Percentiles rank a stretch among this genome's conserved stretches.
Evolutionary conservation across 2,329 filamentous ascomycete species (phyloP).

Genomic region (Aphanocladium album): DNA sequence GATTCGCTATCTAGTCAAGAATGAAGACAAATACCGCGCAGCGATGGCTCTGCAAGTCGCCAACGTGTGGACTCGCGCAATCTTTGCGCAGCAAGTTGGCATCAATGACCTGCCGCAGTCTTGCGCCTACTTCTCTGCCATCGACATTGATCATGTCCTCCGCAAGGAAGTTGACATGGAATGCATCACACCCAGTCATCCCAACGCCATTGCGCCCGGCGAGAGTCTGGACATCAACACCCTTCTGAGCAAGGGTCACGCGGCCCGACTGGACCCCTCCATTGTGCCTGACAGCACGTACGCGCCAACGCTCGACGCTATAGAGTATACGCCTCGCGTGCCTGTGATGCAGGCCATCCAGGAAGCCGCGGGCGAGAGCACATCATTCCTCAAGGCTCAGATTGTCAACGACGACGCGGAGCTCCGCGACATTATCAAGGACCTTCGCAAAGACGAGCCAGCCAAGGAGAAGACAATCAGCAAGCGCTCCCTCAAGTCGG

Average conservation of each 20-base stretch:
- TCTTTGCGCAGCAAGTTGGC: conserved; percentile 95
- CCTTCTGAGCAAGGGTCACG: conserved; percentile 67
- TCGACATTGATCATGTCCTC: conserved; percentile 93
- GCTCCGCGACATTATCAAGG: conserved; percentile 65
- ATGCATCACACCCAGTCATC: conserved; percentile 86
- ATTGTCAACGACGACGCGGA: conserved; percentile 72
- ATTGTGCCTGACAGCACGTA: conserved; percentile 48
- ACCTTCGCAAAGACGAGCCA: conserved; percentile 38
- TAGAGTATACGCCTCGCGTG: conserved; percentile 63
- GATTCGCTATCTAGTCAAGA: conserved; percentile 85
- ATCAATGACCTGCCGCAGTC: conserved; percentile 92
- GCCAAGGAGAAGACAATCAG: conserved; percentile 22
- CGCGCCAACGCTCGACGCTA: conserved; percentile 55
- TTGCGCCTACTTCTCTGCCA: conserved; percentile 91
- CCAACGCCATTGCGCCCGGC: conserved; percentile 70
- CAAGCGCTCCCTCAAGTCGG: conserved; percentile 24
- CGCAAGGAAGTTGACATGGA: conserved; percentile 98
- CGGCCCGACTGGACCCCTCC: conserved; percentile 63
- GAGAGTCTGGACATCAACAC: conserved; percentile 78
- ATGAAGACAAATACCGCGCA: conserved; percentile 79
- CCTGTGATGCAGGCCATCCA: conserved; percentile 75
- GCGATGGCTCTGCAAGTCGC: conserved; percentile 91
- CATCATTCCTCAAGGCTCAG: conserved; percentile 75
- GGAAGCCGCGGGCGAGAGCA: conserved; percentile 38
- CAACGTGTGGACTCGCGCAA: conserved; percentile 94